Percentiles rank a stretch among this genome's conserved stretches.
These are phyloP conservation scores for Verbena officinalis DNA, from an alignment of 257 asterid species.

Conservation along the genomic window DNA sequence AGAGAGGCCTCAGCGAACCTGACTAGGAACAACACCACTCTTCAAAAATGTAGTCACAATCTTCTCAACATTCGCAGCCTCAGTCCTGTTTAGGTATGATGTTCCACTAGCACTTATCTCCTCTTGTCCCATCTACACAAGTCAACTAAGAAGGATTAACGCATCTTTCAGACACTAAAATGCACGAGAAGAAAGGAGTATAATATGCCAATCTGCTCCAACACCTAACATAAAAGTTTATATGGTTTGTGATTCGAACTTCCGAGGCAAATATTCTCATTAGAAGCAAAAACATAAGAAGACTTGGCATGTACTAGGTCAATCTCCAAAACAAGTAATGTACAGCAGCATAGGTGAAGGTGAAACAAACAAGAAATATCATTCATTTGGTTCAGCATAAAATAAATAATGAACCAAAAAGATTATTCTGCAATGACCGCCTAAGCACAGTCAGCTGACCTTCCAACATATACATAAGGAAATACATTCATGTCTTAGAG, in stretches of 20 bases:
- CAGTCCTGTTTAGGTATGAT: slow-evolving; percentile 93
- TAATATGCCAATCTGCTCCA: slow-evolving; percentile 19
- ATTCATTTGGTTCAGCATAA: slow-evolving; percentile 17
- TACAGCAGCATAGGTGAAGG: slow-evolving; percentile 12
- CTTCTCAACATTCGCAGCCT: slow-evolving; percentile 96
- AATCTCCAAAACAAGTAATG: background rate
- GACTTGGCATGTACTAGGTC: slow-evolving; percentile 5
- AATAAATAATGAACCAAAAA: slow-evolving; percentile 12
- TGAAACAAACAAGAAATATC: background rate
- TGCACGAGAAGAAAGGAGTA: slow-evolving; percentile 4
- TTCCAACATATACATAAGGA: slow-evolving; percentile 16
- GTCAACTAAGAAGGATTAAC: slow-evolving; percentile 20
- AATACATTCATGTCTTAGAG: no score
- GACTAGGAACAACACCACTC: slow-evolving; percentile 98
- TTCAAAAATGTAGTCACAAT: slow-evolving; percentile 93
- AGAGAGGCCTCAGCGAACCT: slow-evolving; percentile 52
- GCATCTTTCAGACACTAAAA: slow-evolving; percentile 19
- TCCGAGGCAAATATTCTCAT: background rate
- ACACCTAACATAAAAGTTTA: slow-evolving; percentile 9
- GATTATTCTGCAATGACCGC: slow-evolving; percentile 16
- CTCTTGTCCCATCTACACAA: slow-evolving; percentile 96
- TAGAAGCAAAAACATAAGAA: background rate
- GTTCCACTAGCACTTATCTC: slow-evolving; percentile 99
- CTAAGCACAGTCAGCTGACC: background rate
- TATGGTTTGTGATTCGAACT: background rate